Evolutionary conservation across 1,284 basidiomycete genomes (phyloP), one percentile per base, ranked within the genome.

Genomic region (Microbotryum violaceum): DNA sequence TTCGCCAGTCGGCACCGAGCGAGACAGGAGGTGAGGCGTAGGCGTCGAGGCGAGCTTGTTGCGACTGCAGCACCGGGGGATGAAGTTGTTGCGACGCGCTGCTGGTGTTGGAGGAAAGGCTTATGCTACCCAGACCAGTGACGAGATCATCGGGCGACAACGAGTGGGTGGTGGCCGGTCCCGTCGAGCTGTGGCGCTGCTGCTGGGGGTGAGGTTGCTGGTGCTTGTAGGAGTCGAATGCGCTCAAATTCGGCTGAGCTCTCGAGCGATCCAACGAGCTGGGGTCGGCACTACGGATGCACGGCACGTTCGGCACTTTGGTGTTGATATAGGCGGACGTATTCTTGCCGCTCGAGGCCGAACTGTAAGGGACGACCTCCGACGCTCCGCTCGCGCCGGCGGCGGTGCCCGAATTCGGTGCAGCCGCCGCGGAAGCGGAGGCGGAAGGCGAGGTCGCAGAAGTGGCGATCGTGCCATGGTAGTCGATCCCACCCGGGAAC

Each of bases 121-220:
- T 55, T 46, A 69, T 56, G n/a, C 49, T 53, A 31, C 61, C 48
- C 62, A 69, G 46, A 1, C 59, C 60, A 16, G 55, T 49, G 33
- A 62, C 49, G 44, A 69, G 56, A n/a, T 64, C 67, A 52, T 67
- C 65, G 10, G 61, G 61, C 37, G 64, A 62, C 6, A 58, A 25
- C 21, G 27, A 49, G 12, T 49, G 54, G 29, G 44, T n/a, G 21
- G 55, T 6, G 49, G 49, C 42, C 6, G 56, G 23, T 16, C 25
- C 23, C 20, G 49, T 18, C 49, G 49, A 54, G 23, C 51, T 48
- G 23, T 47, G 47, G 37, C 49, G 54, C 56, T 57, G 53, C 27
- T 46, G 49, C 31, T 42, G 46, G 16, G 49, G 52, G 47, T 31
- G 48, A 7, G 29, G 49, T 14, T 58, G 55, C 45, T 18, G 42